Conservation (phyloP, 495 filamentous ascomycete genomes). For the Penicillium verhagenii region DNA sequence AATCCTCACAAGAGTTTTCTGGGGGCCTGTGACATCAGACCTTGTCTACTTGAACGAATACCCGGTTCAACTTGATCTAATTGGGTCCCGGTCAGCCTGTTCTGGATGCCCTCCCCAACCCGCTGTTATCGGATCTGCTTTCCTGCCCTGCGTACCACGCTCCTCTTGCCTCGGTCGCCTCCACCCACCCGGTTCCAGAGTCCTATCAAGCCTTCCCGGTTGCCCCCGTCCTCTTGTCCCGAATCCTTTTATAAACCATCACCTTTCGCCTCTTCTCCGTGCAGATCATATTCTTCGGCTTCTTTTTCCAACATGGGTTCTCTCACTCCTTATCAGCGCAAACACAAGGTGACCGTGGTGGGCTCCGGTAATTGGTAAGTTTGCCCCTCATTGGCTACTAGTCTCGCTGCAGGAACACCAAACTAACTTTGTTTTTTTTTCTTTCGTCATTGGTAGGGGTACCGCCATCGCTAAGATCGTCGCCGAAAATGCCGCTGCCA, state of each 20-base stretch:
- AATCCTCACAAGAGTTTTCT: constrained; percentile 1
- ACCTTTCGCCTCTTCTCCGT: constrained; percentile 9
- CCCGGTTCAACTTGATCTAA: constrained; percentile 9
- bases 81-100: constrained; percentile 8
- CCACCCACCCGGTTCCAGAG: constrained; percentile 21
- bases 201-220: constrained; percentile 11
- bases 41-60: constrained; percentile 1
- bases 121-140: constrained; percentile 23
- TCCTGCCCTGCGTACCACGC: constrained; percentile 17
- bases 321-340: constrained; percentile 51
- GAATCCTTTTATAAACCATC: constrained; percentile 18
- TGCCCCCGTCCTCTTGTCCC: constrained; percentile 23
- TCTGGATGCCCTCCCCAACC: constrained; percentile 19
- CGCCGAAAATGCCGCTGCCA: constrained; percentile 79
- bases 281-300: constrained; percentile 23
- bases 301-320: constrained; percentile 40
- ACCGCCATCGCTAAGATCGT: constrained; percentile 96
- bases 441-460: constrained; percentile 56
- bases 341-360: constrained; percentile 92
- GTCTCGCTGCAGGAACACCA: background rate
- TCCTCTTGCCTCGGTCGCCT: constrained; percentile 25
- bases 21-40: constrained; percentile 17
- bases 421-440: background rate
- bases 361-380: constrained; percentile 96
- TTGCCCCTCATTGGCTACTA: background rate